phyloP scores from a whole-genome alignment of 2,329 filamentous ascomycete species.

The Sporothrix globosa region DNA sequence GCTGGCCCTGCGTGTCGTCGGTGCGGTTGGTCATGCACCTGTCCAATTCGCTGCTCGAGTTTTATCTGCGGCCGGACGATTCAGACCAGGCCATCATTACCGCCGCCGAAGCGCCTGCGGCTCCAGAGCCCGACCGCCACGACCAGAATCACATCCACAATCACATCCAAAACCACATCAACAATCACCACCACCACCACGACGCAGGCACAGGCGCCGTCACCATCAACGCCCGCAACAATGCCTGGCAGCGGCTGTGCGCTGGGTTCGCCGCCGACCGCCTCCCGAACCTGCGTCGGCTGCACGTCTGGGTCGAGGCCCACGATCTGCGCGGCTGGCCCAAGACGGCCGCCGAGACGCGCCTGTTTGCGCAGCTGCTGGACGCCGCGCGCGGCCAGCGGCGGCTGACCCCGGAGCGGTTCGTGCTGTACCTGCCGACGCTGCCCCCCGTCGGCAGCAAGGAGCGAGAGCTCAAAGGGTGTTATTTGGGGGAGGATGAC shows the following conservation, averaged over 20 bases:
- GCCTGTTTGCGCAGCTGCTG: constrained; percentile 38
- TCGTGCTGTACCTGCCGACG: constrained; percentile 26
- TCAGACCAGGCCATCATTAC: constrained; percentile 22
- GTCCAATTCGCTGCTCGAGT: constrained; percentile 39
- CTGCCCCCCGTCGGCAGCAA: neutral
- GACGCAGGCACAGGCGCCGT: neutral
- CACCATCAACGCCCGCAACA: constrained; percentile 32
- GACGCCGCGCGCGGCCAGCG: constrained; percentile 3
- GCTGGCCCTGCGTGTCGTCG: constrained; percentile 35
- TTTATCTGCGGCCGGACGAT: constrained; percentile 37
- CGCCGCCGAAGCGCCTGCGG: neutral
- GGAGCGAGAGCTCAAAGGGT: neutral
- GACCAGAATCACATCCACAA: too few relatives aligned
- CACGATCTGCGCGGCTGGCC: constrained; percentile 42
- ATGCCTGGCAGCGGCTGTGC: constrained; percentile 42
- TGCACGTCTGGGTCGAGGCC: constrained; percentile 41
- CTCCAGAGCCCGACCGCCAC: neutral
- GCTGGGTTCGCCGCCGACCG: constrained; percentile 31
- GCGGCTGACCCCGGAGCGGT: constrained; percentile 1
- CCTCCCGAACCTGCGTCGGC: constrained; percentile 36
- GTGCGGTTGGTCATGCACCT: constrained; percentile 40
- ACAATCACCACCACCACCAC: too few relatives aligned
- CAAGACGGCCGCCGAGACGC: constrained; percentile 40
- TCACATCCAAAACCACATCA: too few relatives aligned
- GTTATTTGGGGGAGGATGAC: constrained; percentile 20